phyloP scores from a whole-genome alignment of 2,329 filamentous ascomycete genomes.

The Grosmannia huntii region DNA sequence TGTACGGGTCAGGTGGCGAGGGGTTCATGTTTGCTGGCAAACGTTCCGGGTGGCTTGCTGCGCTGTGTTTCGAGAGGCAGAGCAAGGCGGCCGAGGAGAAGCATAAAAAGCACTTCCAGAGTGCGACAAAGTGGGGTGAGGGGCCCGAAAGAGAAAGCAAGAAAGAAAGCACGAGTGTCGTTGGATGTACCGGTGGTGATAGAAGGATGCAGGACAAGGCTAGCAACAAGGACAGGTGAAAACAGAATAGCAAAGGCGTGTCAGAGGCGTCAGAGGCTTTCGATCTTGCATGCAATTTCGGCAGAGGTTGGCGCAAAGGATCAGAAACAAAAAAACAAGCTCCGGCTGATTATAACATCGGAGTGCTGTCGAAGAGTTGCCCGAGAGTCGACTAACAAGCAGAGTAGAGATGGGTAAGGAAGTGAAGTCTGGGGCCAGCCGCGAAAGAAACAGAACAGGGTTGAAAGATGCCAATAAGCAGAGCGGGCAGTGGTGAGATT shows the following conservation, averaged over 20 bases:
- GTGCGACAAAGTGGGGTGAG: background rate
- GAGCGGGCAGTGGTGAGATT: background rate
- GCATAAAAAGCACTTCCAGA: constrained; percentile 1
- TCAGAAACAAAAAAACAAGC: background rate
- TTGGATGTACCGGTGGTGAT: too few relatives aligned
- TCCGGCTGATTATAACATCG: background rate
- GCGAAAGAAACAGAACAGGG: background rate
- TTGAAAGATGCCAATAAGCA: background rate
- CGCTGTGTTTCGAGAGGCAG: background rate
- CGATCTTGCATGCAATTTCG: background rate
- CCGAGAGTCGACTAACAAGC: background rate
- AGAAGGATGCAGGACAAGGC: too few relatives aligned
- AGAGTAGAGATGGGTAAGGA: background rate
- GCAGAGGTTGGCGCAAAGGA: background rate
- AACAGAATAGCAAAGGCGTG: background rate
- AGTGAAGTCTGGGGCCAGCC: background rate
- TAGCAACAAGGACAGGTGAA: too few relatives aligned
- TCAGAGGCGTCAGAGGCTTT: background rate
- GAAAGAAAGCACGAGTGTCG: background rate
- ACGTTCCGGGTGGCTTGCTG: background rate
- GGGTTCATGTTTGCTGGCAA: constrained; percentile 29
- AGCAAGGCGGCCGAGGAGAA: background rate
- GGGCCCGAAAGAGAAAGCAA: background rate
- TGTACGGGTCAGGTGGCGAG: constrained; percentile 63
- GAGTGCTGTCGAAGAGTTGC: background rate